phyloP scores from a whole-genome alignment of 2,329 filamentous ascomycete species.

The Neocucurbitaria cava region DNA sequence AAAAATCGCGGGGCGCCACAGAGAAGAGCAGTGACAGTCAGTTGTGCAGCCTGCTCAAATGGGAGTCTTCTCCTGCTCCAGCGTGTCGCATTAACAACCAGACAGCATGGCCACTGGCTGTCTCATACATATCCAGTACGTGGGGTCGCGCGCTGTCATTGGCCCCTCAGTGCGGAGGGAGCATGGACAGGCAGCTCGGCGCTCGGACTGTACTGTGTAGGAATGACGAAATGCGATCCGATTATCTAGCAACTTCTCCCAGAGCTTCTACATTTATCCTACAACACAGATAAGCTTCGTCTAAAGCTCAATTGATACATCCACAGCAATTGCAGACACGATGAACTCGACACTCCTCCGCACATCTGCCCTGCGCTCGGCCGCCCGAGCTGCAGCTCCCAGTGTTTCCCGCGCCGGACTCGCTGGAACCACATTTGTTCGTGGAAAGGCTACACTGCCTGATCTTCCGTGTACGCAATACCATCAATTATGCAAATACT shows the following conservation, averaged over 20 bases:
- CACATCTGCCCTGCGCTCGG: slow-evolving; percentile 72
- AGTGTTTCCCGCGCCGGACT: slow-evolving; percentile 68
- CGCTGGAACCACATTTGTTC: slow-evolving; percentile 75
- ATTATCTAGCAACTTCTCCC: slow-evolving; percentile 21
- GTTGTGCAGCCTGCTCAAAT: background rate
- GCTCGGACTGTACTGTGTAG: slow-evolving; percentile 19
- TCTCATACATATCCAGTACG: background rate
- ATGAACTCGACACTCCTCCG: slow-evolving; percentile 84
- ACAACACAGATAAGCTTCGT: slow-evolving; percentile 5
- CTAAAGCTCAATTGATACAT: slow-evolving; percentile 28
- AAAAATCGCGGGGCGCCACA: slow-evolving; percentile 11
- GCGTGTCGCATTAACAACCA: background rate
- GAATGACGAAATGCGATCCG: slow-evolving; percentile 36
- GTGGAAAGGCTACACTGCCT: slow-evolving; percentile 90
- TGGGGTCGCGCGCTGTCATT: slow-evolving; percentile 16
- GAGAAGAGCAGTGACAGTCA: background rate
- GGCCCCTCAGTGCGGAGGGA: slow-evolving; percentile 10
- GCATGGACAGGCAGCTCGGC: slow-evolving; percentile 16
- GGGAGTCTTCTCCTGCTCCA: background rate
- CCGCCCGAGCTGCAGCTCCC: slow-evolving; percentile 71
- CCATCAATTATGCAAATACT: background rate
- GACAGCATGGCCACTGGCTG: background rate
- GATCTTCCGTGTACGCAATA: slow-evolving; percentile 75
- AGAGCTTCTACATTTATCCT: slow-evolving; percentile 5
- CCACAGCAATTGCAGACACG: slow-evolving; percentile 37